Conservation (phyloP, 768 basidiomycete species). For the Amanita thiersii region DNA sequence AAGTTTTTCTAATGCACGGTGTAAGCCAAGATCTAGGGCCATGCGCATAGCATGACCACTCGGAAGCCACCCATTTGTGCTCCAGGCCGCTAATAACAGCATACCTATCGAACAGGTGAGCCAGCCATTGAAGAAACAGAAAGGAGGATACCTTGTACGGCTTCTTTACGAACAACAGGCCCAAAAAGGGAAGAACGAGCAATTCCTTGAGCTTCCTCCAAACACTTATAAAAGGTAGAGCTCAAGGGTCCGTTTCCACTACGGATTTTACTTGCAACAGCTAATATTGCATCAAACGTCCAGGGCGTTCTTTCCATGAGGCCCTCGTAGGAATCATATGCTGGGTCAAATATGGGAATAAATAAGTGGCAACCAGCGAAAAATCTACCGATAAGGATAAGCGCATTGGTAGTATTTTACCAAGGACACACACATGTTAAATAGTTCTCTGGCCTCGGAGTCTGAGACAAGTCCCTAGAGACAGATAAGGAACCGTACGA, state of each 20-base stretch:
- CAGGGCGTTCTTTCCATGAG: constrained; percentile 90
- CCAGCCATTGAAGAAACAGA: constrained; percentile 11
- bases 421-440: constrained; percentile 62
- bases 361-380: constrained; percentile 95
- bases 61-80: constrained; percentile 90
- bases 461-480: constrained; percentile 76
- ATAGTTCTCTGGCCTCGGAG: constrained; percentile 80
- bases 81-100: constrained; percentile 89
- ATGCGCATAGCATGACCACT: constrained; percentile 95
- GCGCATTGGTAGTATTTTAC: constrained; percentile 19
- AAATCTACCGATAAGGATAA: constrained; percentile 55
- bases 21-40: constrained; percentile 89
- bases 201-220: constrained; percentile 95
- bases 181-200: constrained; percentile 91
- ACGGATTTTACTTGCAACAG: constrained; percentile 87
- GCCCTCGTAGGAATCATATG: constrained; percentile 89
- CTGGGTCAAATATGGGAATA: constrained; percentile 90
- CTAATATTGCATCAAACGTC: constrained; percentile 91
- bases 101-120: constrained; percentile 48
- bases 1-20: constrained; percentile 87
- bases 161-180: constrained; percentile 90
- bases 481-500: neutral
- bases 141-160: constrained; percentile 64
- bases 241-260: constrained; percentile 83
- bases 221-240: constrained; percentile 80